Conservation (phyloP, 2,329 filamentous ascomycete species). For the Coniochaeta prunicola region DNA sequence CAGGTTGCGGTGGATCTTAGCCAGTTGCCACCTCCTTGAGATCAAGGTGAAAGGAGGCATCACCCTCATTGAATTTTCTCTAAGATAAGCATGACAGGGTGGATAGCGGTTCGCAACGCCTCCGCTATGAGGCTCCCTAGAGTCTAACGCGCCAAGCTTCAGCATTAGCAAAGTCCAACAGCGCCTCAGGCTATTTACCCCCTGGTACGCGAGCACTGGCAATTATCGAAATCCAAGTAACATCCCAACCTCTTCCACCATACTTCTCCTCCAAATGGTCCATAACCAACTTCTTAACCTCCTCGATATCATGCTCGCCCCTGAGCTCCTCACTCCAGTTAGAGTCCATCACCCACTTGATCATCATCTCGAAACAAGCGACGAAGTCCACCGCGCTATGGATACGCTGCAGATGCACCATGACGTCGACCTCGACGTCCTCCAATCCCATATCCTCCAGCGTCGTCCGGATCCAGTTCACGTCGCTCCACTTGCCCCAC, state of each 20-base stretch:
- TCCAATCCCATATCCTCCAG: conserved; percentile 27
- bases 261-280: conserved; percentile 32
- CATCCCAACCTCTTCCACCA: conserved; percentile 23
- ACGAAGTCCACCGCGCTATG: conserved; percentile 28
- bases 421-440: conserved; percentile 27
- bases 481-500: conserved; percentile 30
- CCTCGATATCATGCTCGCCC: conserved; percentile 24
- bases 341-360: conserved; percentile 26
- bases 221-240: conserved; percentile 23
- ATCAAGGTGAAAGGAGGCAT: neutral
- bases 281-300: conserved; percentile 27
- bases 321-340: conserved; percentile 32
- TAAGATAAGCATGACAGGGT: neutral
- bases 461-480: conserved; percentile 28
- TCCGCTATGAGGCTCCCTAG: neutral
- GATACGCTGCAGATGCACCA: conserved; percentile 19
- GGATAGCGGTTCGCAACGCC: neutral
- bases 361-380: conserved; percentile 27
- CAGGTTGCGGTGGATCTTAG: conserved; percentile 10
- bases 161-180: neutral
- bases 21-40: neutral
- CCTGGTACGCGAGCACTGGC: conserved; percentile 14
- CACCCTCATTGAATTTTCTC: neutral
- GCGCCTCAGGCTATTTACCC: neutral
- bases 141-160: neutral